Base-by-base conservation (phyloP, 306 rosid genomes). In the Mimosa pudica region DNA sequence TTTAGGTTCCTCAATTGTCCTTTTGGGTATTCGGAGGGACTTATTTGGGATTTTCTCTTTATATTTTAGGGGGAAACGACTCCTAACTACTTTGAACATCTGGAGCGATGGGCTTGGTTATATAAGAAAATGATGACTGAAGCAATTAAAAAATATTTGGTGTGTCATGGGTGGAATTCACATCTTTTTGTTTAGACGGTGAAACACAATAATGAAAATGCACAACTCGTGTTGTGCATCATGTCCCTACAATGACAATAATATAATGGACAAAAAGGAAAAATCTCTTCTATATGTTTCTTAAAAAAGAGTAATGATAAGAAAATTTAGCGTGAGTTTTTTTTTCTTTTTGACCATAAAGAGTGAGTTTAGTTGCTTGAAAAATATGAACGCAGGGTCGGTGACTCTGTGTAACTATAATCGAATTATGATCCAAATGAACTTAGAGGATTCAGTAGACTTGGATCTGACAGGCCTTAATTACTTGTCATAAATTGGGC, bases 191-290 rank as follows among this genome's bases (percentile, higher is more conserved):
- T 12, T 60, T 30, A 4, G 58, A 16, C 41, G 49, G 41, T 32
- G 55, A 62, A 75, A 48, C 79, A 62, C 47, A 75, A 46, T 62
- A n/a, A 46, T 48, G 35, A 30, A 61, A 4, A 5, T 16, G 18
- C 47, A 75, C 71, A 45, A 60, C 41, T 45, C 17, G 6, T 18
- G 41, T 49, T 47, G 18, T 6, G 4, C 33, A 5, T 44, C 55
- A 18, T 70, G 60, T 49, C 75, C 42, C 62, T 58, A 70, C 76
- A 5, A 6, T 44, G 3, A 68, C 73, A 18, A 70, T 70, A 2
- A 44, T 67, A 46, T 67, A 17, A 12, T 13, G 8, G 5, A 12
- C 7, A 55, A n/a, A 63, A 2, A 32, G 41, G n/a, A 2, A 4
- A 63, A 63, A 63, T 63, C 30, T 8, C 32, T 57, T 1, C 0